phyloP scores from a whole-genome alignment of 2,329 filamentous ascomycete species.

The Ceratocystis papillata region DNA sequence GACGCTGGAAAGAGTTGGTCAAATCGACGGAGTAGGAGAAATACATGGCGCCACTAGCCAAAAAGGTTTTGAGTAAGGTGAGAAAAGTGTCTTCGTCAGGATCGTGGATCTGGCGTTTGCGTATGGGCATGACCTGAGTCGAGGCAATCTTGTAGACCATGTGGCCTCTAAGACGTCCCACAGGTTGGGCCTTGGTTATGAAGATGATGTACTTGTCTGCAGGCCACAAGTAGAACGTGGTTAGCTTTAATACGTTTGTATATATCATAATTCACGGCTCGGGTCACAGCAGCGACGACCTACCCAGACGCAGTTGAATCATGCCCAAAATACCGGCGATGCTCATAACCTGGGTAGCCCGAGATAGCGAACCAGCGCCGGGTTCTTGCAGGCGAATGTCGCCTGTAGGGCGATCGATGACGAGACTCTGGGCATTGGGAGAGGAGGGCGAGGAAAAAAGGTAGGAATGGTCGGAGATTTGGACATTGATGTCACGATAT shows the following conservation, averaged over 20 bases:
- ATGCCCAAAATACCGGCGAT: constrained; percentile 91
- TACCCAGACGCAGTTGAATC: constrained; percentile 86
- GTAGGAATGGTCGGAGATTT: constrained; percentile 83
- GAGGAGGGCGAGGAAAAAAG: constrained; percentile 94
- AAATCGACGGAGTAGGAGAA: constrained; percentile 96
- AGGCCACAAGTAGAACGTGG: neutral
- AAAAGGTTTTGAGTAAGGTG: constrained; percentile 63
- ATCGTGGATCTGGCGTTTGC: constrained; percentile 83
- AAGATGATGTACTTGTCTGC: constrained; percentile 89
- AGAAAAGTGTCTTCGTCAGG: constrained; percentile 91
- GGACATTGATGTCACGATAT: constrained; percentile 94
- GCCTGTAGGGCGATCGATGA: constrained; percentile 84
- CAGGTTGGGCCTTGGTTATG: constrained; percentile 84
- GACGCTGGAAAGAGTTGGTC: constrained; percentile 93
- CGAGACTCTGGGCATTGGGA: constrained; percentile 73
- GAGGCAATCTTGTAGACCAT: constrained; percentile 89
- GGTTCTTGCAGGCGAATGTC: constrained; percentile 79
- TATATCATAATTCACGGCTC: no score
- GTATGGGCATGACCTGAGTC: constrained; percentile 87
- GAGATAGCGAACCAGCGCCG: constrained; percentile 61
- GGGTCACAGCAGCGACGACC: constrained; percentile 26
- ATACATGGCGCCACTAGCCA: constrained; percentile 84
- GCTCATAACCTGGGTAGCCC: constrained; percentile 65
- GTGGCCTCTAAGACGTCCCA: constrained; percentile 86
- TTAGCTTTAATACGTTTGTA: neutral